Base-by-base conservation (phyloP, 2,329 filamentous ascomycete genomes). In the Colletotrichum zoysiae region DNA sequence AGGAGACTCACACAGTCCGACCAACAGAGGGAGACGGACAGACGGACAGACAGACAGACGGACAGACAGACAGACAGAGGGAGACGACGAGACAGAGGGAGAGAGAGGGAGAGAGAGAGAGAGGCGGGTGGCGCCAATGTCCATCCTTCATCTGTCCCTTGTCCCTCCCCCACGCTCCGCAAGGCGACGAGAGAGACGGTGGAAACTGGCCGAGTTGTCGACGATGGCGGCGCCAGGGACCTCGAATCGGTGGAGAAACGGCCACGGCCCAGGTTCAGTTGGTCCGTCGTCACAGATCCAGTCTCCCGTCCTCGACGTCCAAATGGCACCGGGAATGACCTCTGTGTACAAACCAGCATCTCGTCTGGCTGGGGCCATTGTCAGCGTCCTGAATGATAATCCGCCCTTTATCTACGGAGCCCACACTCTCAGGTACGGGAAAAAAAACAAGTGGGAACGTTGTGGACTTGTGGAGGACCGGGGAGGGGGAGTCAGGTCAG, bases 121-220 rank as follows among this genome's bases (percentile, higher is more conserved):
- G 35, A 38, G 46, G 30, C 26, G n/a, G 20, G 38, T 8, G 20
- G 12, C 33, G 33, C 53, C 26, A 38, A 38, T 38, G 9, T 56
- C 20, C 14, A 12, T 16, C 42, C 42, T 35, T 40, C 26, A 26
- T 26, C 26, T 26, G 3, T 26, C 26, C 26, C 26, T 35, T 55
- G 51, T 38, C 44, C 9, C 20, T 68, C 69, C 69, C 69, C 69
- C 65, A 71, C 69, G 69, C 69, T 58, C 65, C 69, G 65, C 59
- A 60, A 23, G 38, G 61, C 53, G 35, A 55, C 60, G 48, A 50
- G 62, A 65, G 62, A 56, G 55, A 53, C 48, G 48, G 67, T 67
- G 67, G 67, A 57, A 70, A 70, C 67, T 55, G 48, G 59, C 69
- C 64, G 64, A 71, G 57, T 63, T 62, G 68, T 14, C 35, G 53